Base-by-base conservation (phyloP, 2,329 filamentous ascomycete genomes). In the Aspergillus eucalypticola region DNA sequence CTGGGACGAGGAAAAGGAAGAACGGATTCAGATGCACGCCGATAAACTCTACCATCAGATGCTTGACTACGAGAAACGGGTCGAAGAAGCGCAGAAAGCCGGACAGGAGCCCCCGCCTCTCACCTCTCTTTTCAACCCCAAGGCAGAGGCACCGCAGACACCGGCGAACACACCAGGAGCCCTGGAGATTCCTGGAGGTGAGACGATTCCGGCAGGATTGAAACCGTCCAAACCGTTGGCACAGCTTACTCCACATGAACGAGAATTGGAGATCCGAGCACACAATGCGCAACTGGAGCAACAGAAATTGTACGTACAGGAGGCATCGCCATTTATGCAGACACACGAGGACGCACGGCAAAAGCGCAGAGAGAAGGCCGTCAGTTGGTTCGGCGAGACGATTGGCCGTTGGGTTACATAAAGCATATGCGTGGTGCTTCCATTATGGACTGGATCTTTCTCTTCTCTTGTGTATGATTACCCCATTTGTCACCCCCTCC, bases 1-100 rank as follows among this genome's bases (percentile, higher is more conserved):
- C 48, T 85, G 88, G 21, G 80, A 88, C 8, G 79, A 83, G 0
- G 83, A 88, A 29, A 84, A 90, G 54, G 90, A 96, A 69, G 93
- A 97, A 74, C 86, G 89, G 67, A 92, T 99, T 63, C 95, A 98
- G 77, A 91, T 98, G 88, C 93, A 97, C 75, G 94, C 94, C 60
- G 95, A 99, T 79, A 86, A 86, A 64, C 83, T 99, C 42, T 99
- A 92, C 76, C 90, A 94, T 70, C 87, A 90, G 67, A 92, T 98
- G 88, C 77, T 96, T 39, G 84, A 86, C 62, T 92, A 96, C 73
- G 94, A 99, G 76, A 82, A 81, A 19, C 85, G 84, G 64, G 86
- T 90, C n/a, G 86, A 90, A 64, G 83, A 87, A 76, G 75, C 85
- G 71, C 64, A 75, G 70, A 69, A 79, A 69, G 69, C 77, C 41